phyloP scores from a whole-genome alignment of 192 early-diverging fungal genomes.

The Pecoramyces ruminantium region DNA sequence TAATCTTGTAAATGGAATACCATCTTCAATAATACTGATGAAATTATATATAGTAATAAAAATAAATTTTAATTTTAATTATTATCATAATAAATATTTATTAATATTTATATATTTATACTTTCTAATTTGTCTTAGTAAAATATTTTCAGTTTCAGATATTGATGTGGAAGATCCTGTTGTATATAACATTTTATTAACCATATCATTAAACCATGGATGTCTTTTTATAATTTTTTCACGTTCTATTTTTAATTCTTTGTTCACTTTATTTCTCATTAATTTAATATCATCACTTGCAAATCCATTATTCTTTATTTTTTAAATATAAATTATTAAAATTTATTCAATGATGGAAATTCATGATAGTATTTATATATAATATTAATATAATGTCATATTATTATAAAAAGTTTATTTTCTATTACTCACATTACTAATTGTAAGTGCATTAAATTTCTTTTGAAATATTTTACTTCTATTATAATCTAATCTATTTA shows the following conservation, averaged over 20 bases:
- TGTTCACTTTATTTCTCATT: neutral
- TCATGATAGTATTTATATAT: too few species aligned
- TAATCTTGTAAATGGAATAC: conserved; percentile 16
- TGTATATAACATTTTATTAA: conserved; percentile 20
- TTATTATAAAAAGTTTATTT: neutral
- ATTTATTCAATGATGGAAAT: too few species aligned
- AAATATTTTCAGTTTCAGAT: conserved; percentile 14
- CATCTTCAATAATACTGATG: conserved; percentile 20
- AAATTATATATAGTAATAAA: neutral
- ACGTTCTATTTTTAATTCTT: neutral
- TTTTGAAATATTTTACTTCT: neutral
- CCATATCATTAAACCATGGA: conserved; percentile 33
- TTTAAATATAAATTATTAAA: neutral
- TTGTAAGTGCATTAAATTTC: neutral
- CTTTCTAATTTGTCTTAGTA: conserved; percentile 22
- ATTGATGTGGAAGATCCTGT: conserved; percentile 10
- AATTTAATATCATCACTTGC: neutral
- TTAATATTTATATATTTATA: conserved; percentile 7
- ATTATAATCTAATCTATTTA: neutral
- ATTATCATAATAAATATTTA: conserved; percentile 1
- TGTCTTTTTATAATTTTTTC: conserved; percentile 12
- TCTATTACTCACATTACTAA: neutral
- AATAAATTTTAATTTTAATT: neutral
- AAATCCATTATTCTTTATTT: neutral
- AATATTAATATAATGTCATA: too few species aligned